Evolutionary conservation across 768 basidiomycete species (phyloP).

Genomic region (Lactarius sp.): DNA sequence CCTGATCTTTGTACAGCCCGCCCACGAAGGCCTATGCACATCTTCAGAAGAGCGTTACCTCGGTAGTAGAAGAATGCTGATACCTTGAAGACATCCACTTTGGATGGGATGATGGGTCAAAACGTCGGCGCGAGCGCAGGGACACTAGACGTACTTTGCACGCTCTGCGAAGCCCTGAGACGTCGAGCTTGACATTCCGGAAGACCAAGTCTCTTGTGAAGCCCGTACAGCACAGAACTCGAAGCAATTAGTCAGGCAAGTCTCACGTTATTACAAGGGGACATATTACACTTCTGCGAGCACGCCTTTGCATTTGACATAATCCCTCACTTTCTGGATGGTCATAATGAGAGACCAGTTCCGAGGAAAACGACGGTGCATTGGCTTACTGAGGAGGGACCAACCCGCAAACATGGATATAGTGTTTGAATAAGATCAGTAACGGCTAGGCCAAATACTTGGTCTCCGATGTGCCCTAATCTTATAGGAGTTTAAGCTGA

Average conservation of each 20-base stretch:
- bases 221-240: slow-evolving; percentile 4
- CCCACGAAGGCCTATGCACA: slow-evolving; percentile 17
- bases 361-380: background rate
- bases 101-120: background rate
- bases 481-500: background rate
- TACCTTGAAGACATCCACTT: slow-evolving; percentile 22
- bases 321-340: slow-evolving; percentile 12
- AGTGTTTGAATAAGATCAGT: slow-evolving; percentile 12
- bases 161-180: background rate
- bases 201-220: background rate
- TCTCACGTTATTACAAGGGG: background rate
- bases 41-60: background rate
- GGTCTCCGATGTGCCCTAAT: slow-evolving; percentile 13
- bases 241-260: background rate
- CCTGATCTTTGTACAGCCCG: slow-evolving; percentile 15
- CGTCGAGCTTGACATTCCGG: background rate
- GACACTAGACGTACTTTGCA: slow-evolving; percentile 2
- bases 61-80: background rate
- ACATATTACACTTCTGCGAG: slow-evolving; percentile 9
- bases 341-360: background rate
- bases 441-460: slow-evolving; percentile 5
- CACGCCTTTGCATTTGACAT: background rate
- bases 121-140: background rate
- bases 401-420: slow-evolving; percentile 5
- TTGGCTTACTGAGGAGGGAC: slow-evolving; percentile 10